Conservation (phyloP, 371 early-diverging fungal genomes). For the Smittium culicis region DNA sequence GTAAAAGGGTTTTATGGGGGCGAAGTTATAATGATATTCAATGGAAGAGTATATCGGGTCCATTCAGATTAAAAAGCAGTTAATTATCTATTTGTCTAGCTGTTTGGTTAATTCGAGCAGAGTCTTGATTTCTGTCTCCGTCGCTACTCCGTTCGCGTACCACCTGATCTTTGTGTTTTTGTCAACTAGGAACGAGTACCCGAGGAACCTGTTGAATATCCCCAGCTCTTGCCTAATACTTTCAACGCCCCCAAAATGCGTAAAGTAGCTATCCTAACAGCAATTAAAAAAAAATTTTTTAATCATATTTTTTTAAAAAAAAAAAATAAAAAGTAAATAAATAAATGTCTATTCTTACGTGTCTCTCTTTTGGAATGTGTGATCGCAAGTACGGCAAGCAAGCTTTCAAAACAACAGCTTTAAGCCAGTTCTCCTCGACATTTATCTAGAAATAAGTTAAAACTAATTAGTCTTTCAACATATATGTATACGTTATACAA, state of each 20-base stretch:
- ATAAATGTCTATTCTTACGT: neutral
- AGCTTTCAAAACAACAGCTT: conserved; percentile 25
- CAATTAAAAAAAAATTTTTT: no score
- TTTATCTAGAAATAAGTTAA: conserved; percentile 15
- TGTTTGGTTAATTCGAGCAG: conserved; percentile 19
- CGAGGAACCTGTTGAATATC: conserved; percentile 29
- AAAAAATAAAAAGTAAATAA: neutral
- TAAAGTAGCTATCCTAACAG: conserved; percentile 17
- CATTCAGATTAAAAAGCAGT: neutral
- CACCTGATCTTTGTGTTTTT: conserved; percentile 23
- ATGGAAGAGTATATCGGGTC: no score
- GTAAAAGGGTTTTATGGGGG: no score
- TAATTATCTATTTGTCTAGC: neutral
- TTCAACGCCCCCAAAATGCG: conserved; percentile 30
- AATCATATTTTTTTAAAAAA: no score
- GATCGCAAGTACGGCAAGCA: conserved; percentile 22
- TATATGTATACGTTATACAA: neutral
- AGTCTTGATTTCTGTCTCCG: conserved; percentile 18
- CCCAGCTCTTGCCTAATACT: conserved; percentile 19
- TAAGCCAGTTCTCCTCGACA: conserved; percentile 31
- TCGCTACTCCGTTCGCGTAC: conserved; percentile 31
- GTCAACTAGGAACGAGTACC: conserved; percentile 30
- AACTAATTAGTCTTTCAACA: neutral
- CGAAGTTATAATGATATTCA: no score
- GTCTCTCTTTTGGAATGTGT: conserved; percentile 17